Base-by-base conservation (phyloP, 345 rosid genomes). In the Corymbia maculata region DNA sequence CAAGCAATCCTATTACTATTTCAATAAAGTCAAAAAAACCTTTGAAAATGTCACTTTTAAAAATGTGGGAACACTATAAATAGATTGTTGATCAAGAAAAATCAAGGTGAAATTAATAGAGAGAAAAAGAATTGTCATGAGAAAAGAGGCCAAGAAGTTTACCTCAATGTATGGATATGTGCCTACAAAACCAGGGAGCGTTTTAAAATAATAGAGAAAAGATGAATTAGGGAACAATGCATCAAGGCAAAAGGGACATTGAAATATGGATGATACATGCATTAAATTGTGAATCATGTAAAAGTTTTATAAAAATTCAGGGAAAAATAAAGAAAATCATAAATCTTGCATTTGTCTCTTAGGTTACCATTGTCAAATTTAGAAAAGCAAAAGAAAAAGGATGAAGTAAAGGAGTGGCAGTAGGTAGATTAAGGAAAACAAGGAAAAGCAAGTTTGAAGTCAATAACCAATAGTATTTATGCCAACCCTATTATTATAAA, bases 81-180 rank as follows among this genome's bases (percentile, higher is more conserved):
- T n/a, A n/a, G n/a, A n/a, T n/a, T n/a, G n/a, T n/a, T n/a, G n/a
- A n/a, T n/a, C n/a, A n/a, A n/a, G n/a, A 19, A 75, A 42, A 75
- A 42, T 75, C 24, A 75, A 75, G 28, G 82, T 19, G 28, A 75
- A 75, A 75, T 75, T 75, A 75, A 36, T 24, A 57, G 49, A 64
- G 55, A 51, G 36, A 30, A 52, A 15, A 17, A 13, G 0, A 10
- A 13, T 57, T 51, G 50, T 57, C 30, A 57, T 61, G 9, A 88
- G 79, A 49, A 86, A 86, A 61, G 85, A 61, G 84, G 52, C 47
- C n/a, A 86, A 87, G 88, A 89, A 89, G 85, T 85, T 86, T 94
- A 98, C 93, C 99, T 94, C 89, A 93, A 86, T 84, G 99, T 97
- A 89, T 97, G 99, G 90, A 98, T 98, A 89, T 98, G 99, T 91